These are phyloP conservation scores for Thraustochytrium sp. DNA, from an alignment of 352 stramenopile species.

Conservation along the genomic window DNA sequence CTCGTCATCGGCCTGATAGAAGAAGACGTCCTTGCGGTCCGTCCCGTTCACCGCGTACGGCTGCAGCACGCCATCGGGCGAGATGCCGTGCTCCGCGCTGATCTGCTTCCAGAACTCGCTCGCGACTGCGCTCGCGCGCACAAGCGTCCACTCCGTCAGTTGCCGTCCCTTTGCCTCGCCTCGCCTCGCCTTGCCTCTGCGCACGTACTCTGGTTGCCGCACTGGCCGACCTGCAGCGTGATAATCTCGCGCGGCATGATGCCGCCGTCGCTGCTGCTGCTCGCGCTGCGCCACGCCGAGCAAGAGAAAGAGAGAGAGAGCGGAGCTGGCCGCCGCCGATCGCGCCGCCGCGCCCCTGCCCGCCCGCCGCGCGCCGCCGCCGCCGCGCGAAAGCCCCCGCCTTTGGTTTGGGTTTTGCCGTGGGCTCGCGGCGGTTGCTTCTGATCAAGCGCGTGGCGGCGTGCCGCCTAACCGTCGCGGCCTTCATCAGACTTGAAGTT, in stretches of 20 bases:
- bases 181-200: not conserved
- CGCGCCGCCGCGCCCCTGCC: too few species aligned
- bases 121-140: slow-evolving; percentile 63
- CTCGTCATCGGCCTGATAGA: slow-evolving; percentile 77
- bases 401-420: too few species aligned
- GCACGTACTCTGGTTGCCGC: slow-evolving; percentile 93
- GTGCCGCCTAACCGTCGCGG: too few species aligned
- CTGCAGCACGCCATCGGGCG: slow-evolving; percentile 87
- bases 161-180: not conserved
- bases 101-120: slow-evolving; percentile 99
- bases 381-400: too few species aligned
- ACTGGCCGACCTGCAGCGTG: slow-evolving; percentile 97
- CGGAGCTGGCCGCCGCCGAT: too few species aligned
- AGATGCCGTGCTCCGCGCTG: slow-evolving; percentile 96
- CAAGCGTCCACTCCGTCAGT: not conserved
- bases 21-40: slow-evolving; percentile 99
- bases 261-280: not conserved
- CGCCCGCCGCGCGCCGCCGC: too few species aligned
- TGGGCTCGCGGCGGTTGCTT: too few species aligned
- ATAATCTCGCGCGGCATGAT: slow-evolving; percentile 97
- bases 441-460: too few species aligned
- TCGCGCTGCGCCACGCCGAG: too few species aligned
- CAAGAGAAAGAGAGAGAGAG: too few species aligned
- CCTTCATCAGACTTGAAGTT: too few species aligned
- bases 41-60: slow-evolving; percentile 78